phyloP scores from a whole-genome alignment of 495 filamentous ascomycete species.

The Hyaloscypha variabilis region DNA sequence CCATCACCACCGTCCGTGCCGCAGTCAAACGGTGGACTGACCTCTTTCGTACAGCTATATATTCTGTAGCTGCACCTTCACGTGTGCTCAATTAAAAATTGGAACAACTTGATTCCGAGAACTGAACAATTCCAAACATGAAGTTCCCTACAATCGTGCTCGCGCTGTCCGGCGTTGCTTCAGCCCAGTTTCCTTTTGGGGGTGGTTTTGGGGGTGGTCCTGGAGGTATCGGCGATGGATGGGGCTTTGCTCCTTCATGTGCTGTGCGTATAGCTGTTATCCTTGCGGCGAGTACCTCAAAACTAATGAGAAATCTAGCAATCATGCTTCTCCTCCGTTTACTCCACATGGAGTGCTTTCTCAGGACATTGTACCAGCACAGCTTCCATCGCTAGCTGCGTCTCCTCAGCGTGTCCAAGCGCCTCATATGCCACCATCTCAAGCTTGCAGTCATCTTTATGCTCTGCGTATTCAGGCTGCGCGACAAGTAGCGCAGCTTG shows the following conservation, averaged over 20 bases:
- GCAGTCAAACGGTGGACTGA: background rate
- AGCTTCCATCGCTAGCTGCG: background rate
- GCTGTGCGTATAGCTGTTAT: background rate
- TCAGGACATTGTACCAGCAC: background rate
- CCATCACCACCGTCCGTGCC: background rate
- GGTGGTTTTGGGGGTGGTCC: background rate
- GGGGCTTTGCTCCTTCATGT: conserved; percentile 1
- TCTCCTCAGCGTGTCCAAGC: background rate
- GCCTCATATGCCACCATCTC: background rate
- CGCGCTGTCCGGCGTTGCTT: background rate
- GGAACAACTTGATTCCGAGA: background rate
- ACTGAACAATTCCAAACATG: background rate
- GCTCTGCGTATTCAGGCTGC: background rate
- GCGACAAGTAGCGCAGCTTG: background rate
- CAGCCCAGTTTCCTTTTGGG: background rate
- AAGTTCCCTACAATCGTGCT: background rate
- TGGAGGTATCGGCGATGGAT: background rate
- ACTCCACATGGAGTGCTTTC: background rate
- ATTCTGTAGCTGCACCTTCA: background rate
- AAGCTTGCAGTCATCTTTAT: background rate
- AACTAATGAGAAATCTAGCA: background rate
- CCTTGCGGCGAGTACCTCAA: background rate
- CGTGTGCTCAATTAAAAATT: background rate
- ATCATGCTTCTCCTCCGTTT: background rate
- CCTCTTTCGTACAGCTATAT: background rate